These are phyloP conservation scores for Astragalus glycyphyllos DNA, from an alignment of 306 rosid species.

Conservation along the genomic window DNA sequence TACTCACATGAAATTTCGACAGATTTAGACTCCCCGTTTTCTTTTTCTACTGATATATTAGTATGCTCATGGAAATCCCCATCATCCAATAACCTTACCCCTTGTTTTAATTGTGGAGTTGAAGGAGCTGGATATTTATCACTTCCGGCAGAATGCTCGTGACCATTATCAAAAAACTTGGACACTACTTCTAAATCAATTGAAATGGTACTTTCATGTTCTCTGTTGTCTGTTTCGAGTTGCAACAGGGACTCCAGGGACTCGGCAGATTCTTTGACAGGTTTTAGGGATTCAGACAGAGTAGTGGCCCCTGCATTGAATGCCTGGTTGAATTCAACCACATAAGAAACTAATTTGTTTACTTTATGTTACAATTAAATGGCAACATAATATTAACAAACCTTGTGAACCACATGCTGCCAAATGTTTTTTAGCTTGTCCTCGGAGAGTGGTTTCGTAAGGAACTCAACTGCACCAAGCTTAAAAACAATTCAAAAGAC, in stretches of 20 bases:
- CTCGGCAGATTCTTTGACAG: conserved; percentile 67
- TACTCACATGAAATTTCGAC: conserved; percentile 71
- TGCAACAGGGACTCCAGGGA: conserved; percentile 62
- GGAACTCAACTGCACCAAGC: conserved; percentile 97
- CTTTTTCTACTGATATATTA: conserved; percentile 69
- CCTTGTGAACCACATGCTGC: conserved; percentile 99
- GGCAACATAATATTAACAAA: conserved; percentile 44
- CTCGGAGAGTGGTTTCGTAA: conserved; percentile 85
- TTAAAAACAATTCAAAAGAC: conserved; percentile 40
- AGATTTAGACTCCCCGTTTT: conserved; percentile 75
- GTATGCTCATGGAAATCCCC: conserved; percentile 91
- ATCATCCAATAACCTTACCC: conserved; percentile 71
- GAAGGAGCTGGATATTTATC: conserved; percentile 98
- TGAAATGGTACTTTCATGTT: conserved; percentile 40
- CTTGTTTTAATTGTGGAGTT: conserved; percentile 88
- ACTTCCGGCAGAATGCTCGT: conserved; percentile 62
- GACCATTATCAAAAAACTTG: conserved; percentile 50
- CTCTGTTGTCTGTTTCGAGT: conserved; percentile 54
- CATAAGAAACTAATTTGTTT: conserved; percentile 44
- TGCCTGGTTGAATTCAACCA: conserved; percentile 66
- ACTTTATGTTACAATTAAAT: conserved; percentile 17
- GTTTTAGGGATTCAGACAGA: conserved; percentile 61
- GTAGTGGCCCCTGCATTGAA: conserved; percentile 69
- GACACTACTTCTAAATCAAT: conserved; percentile 51
- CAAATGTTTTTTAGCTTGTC: conserved; percentile 93